Evolutionary conservation across 805 yeast species (phyloP).

Genomic region (Millerago galiae): DNA sequence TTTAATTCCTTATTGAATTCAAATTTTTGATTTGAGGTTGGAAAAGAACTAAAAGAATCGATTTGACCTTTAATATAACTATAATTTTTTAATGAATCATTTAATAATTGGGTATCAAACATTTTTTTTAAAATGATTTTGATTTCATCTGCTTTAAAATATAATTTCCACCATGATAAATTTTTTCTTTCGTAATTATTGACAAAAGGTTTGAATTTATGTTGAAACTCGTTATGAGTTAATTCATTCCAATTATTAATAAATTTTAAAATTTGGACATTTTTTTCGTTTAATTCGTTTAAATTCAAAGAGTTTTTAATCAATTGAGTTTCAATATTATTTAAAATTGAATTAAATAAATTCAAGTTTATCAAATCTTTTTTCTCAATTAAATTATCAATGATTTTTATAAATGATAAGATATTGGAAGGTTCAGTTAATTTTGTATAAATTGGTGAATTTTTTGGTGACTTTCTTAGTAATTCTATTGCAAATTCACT

Average conservation of each 20-base stretch:
- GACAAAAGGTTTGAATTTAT: constrained; percentile 23
- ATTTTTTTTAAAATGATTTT: constrained; percentile 22
- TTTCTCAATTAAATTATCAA: constrained; percentile 12
- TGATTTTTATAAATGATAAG: constrained; percentile 8
- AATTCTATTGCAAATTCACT: constrained; percentile 19
- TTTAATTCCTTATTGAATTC: constrained; percentile 3
- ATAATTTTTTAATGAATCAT: constrained; percentile 22
- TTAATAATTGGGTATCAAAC: constrained; percentile 21
- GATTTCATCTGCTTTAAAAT: constrained; percentile 26
- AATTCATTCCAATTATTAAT: constrained; percentile 25
- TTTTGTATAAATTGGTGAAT: constrained; percentile 22
- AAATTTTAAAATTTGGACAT: constrained; percentile 12
- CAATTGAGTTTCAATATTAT: constrained; percentile 14
- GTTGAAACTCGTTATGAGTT: constrained; percentile 27
- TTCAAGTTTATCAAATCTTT: constrained; percentile 14
- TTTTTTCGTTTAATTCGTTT: constrained; percentile 13
- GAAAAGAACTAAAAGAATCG: constrained; percentile 21
- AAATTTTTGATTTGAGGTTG: not conserved
- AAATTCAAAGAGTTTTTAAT: constrained; percentile 16
- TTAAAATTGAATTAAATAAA: constrained; percentile 11
- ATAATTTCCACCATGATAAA: constrained; percentile 27
- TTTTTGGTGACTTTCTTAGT: constrained; percentile 24
- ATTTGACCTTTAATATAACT: constrained; percentile 29
- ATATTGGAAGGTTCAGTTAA: constrained; percentile 22
- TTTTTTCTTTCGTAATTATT: constrained; percentile 20